Conservation (phyloP, 2,329 filamentous ascomycete genomes). For the Podosphaera xanthii region DNA sequence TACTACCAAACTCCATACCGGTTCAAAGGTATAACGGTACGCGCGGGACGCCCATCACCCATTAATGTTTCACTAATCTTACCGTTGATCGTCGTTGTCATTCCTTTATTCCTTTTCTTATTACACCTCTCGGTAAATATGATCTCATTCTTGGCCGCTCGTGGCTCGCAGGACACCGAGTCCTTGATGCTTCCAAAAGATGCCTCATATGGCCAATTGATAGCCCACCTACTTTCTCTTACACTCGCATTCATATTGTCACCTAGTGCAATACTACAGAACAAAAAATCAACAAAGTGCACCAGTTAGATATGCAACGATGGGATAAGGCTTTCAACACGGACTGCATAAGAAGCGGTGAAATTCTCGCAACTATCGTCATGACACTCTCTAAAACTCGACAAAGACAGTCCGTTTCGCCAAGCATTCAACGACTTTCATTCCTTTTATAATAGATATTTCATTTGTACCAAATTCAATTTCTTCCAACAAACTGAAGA, state of each 20-base stretch:
- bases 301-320: not conserved
- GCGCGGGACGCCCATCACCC: not conserved
- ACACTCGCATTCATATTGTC: not conserved
- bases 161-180: not conserved
- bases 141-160: not conserved
- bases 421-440: not conserved
- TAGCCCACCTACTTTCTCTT: not conserved
- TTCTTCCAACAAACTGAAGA: not conserved
- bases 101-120: not conserved
- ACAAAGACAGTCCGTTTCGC: not conserved
- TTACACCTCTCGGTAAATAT: not conserved
- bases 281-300: not conserved
- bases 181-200: not conserved
- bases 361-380: not conserved
- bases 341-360: not conserved
- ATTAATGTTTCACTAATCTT: not conserved
- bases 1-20: not conserved
- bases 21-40: not conserved
- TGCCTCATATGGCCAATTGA: not conserved
- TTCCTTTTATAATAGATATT: not conserved
- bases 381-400: not conserved
- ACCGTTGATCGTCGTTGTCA: not conserved
- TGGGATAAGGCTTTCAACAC: not conserved
- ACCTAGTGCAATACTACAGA: not conserved
- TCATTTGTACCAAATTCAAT: not conserved